phyloP scores from a whole-genome alignment of 129 eudicot species.

The Flaveria ramosissima region DNA sequence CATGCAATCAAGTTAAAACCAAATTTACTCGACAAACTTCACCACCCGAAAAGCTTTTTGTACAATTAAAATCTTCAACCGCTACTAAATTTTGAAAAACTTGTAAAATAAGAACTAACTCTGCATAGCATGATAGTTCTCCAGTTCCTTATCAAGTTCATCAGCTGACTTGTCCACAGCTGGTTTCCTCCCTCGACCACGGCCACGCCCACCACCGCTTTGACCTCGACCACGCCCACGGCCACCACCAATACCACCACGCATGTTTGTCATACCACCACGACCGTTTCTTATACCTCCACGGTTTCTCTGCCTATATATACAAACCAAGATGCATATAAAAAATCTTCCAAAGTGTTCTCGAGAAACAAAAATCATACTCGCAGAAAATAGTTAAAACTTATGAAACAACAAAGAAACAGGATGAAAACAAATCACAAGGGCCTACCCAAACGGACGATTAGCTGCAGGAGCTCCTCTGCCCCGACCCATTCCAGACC shows the following conservation, averaged over 20 bases:
- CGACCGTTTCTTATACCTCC: conserved; percentile 41
- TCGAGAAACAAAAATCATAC: background rate
- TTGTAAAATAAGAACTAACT: conserved; percentile 15
- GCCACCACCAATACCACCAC: conserved; percentile 44
- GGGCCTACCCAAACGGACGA: conserved; percentile 58
- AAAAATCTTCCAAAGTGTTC: too few relatives aligned
- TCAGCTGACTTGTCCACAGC: conserved; percentile 68
- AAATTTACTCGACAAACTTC: conserved; percentile 9
- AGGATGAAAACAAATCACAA: background rate
- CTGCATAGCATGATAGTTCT: conserved; percentile 84
- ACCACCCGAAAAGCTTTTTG: conserved; percentile 19
- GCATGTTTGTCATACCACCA: conserved; percentile 17
- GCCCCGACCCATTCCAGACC: conserved; percentile 57
- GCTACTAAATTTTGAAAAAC: background rate
- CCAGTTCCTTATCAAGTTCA: conserved; percentile 93
- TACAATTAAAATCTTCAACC: conserved; percentile 16
- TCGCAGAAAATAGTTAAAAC: background rate
- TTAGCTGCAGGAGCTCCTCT: conserved; percentile 48
- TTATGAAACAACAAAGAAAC: background rate
- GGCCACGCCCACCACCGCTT: conserved; percentile 37
- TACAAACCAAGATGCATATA: background rate
- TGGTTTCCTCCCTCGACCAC: conserved; percentile 56
- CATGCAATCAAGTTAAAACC: conserved; percentile 7
- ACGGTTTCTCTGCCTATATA: conserved; percentile 52
- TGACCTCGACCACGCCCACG: conserved; percentile 50